phyloP scores from a whole-genome alignment of 1,139 yeast species.

The Sugiyamaella japonica region DNA sequence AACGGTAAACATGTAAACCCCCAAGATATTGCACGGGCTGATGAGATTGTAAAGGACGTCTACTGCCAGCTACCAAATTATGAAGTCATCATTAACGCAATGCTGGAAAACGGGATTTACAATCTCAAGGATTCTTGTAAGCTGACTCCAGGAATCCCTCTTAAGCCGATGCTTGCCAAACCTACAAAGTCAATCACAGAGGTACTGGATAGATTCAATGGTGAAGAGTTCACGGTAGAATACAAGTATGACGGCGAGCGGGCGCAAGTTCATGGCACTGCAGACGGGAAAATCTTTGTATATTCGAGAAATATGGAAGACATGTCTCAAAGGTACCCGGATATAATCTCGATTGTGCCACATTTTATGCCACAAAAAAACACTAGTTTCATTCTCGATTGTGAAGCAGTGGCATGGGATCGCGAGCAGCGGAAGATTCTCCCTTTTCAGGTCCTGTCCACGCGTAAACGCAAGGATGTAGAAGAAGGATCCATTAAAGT shows the following conservation, averaged over 20 bases:
- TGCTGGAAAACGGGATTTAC: slow-evolving; percentile 66
- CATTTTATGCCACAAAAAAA: slow-evolving; percentile 53
- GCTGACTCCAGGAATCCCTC: slow-evolving; percentile 87
- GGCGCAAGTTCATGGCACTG: slow-evolving; percentile 83
- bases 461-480: slow-evolving; percentile 92
- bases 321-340: slow-evolving; percentile 96
- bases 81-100: slow-evolving; percentile 66
- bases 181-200: slow-evolving; percentile 94
- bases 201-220: slow-evolving; percentile 83
- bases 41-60: slow-evolving; percentile 78
- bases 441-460: slow-evolving; percentile 90
- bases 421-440: slow-evolving; percentile 66
- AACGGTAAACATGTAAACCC: slow-evolving; percentile 25
- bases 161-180: slow-evolving; percentile 97
- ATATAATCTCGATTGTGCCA: slow-evolving; percentile 66
- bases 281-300: slow-evolving; percentile 66
- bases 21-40: slow-evolving; percentile 50
- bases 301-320: slow-evolving; percentile 96
- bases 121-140: slow-evolving; percentile 67
- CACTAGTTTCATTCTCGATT: slow-evolving; percentile 70
- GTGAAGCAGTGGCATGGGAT: slow-evolving; percentile 99
- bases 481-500: slow-evolving; percentile 84
- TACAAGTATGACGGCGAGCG: slow-evolving; percentile 98
- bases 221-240: slow-evolving; percentile 86
- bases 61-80: slow-evolving; percentile 92